These are phyloP conservation scores for Saturnispora diversa DNA, from an alignment of 805 yeast genomes.

Conservation along the genomic window DNA sequence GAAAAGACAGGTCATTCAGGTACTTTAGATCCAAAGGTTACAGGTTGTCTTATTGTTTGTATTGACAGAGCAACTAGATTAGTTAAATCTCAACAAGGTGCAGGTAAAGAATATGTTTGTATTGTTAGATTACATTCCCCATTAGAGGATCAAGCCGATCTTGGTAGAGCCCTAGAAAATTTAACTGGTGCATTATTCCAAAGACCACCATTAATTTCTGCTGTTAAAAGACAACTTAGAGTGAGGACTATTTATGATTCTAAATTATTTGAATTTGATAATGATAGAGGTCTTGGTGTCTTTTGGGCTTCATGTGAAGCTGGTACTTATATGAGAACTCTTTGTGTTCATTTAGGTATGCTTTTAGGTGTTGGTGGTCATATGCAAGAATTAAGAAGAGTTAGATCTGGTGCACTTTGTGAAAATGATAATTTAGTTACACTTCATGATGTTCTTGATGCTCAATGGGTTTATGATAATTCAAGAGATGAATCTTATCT, in stretches of 20 bases:
- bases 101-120: slow-evolving; percentile 99
- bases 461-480: slow-evolving; percentile 96
- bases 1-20: slow-evolving; percentile 99
- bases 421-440: slow-evolving; percentile 91
- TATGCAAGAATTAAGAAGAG: slow-evolving; percentile 99
- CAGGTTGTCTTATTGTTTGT: slow-evolving; percentile 98
- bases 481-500: slow-evolving; percentile 94
- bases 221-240: slow-evolving; percentile 97
- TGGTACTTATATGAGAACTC: slow-evolving; percentile 98
- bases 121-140: slow-evolving; percentile 93
- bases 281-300: slow-evolving; percentile 93
- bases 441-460: slow-evolving; percentile 94
- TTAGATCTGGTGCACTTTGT: slow-evolving; percentile 90
- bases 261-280: slow-evolving; percentile 90
- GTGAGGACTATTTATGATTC: slow-evolving; percentile 97
- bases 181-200: slow-evolving; percentile 98
- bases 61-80: slow-evolving; percentile 96
- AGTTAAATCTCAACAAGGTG: slow-evolving; percentile 98
- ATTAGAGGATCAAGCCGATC: slow-evolving; percentile 76
- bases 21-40: slow-evolving; percentile 93
- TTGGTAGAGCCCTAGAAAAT: slow-evolving; percentile 82
- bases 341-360: slow-evolving; percentile 99
- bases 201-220: slow-evolving; percentile 98
- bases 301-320: slow-evolving; percentile 99
- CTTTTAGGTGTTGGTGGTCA: slow-evolving; percentile 98